A percentile compares a stretch with the other conserved stretches of the same genome.
Conservation (phyloP, 495 filamentous ascomycete species). For the Penicillium malachiteum region DNA sequence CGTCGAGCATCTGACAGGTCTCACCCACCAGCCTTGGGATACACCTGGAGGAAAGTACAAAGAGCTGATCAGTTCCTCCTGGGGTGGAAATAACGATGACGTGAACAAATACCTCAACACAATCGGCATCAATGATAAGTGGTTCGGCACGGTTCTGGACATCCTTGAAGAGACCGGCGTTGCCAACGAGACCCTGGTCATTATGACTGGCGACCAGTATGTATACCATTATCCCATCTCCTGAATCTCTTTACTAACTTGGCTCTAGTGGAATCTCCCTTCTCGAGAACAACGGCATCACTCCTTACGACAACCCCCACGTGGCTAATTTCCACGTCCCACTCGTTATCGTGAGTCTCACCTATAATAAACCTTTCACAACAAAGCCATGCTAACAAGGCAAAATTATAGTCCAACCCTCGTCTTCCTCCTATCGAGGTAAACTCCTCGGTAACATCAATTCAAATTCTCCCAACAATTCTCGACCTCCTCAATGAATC, state of each 20-base stretch:
- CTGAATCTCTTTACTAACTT: conserved; percentile 5
- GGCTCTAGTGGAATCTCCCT: conserved; percentile 38
- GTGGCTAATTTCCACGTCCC: conserved; percentile 51
- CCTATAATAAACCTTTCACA: not conserved
- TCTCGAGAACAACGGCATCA: conserved; percentile 42
- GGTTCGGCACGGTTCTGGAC: conserved; percentile 35
- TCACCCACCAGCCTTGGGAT: conserved; percentile 44
- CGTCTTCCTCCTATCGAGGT: conserved; percentile 43
- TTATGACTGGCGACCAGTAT: conserved; percentile 47
- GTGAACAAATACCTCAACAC: conserved; percentile 44
- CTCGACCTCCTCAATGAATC: conserved; percentile 50
- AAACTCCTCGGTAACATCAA: conserved; percentile 41
- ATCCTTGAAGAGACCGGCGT: conserved; percentile 43
- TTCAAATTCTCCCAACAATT: conserved; percentile 50
- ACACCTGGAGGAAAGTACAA: conserved; percentile 33
- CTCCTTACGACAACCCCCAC: conserved; percentile 52
- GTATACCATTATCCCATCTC: not conserved
- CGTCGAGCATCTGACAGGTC: conserved; percentile 41
- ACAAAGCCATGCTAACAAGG: not conserved
- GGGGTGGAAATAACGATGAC: conserved; percentile 27
- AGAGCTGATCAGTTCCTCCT: conserved; percentile 28
- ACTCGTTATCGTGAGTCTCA: conserved; percentile 35
- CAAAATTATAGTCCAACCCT: conserved; percentile 36
- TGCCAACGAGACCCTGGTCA: conserved; percentile 42
- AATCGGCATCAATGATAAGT: conserved; percentile 40